Percentiles rank a stretch among this genome's conserved stretches.
These are phyloP conservation scores for Fusarium verticillioides DNA, from an alignment of 2,329 filamentous ascomycete species.

Conservation along the genomic window DNA sequence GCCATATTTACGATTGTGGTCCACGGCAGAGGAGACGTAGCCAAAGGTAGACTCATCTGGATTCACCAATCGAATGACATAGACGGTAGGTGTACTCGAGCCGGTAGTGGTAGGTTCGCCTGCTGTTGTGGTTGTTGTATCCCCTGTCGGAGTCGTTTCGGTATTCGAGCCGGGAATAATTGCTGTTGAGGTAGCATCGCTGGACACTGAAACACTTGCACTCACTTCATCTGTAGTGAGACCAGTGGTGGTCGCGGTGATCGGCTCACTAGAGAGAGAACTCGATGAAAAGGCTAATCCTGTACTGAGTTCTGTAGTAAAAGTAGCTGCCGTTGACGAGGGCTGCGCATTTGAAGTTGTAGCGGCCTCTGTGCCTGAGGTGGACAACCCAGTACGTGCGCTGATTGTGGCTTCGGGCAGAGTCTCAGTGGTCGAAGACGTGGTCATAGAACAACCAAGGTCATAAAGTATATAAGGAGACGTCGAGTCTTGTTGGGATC, in stretches of 20 bases:
- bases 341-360: background rate
- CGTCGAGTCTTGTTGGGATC: background rate
- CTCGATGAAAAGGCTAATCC: background rate
- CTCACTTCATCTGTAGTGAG: background rate
- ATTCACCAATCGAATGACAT: background rate
- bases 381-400: background rate
- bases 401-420: background rate
- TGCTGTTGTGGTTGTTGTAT: background rate
- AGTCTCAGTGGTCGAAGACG: background rate
- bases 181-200: background rate
- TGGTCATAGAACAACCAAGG: fast-evolving
- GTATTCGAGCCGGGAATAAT: background rate
- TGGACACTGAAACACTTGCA: background rate
- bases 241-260: background rate
- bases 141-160: background rate
- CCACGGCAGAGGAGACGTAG: background rate
- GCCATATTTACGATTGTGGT: background rate
- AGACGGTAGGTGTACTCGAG: no score
- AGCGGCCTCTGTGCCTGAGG: background rate
- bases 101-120: no score
- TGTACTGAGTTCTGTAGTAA: background rate
- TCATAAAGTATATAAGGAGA: background rate
- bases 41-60: background rate
- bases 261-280: background rate
- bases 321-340: background rate